Evolutionary conservation across 2,329 filamentous ascomycete genomes (phyloP).

Genomic region (Scedosporium minutisporum): DNA sequence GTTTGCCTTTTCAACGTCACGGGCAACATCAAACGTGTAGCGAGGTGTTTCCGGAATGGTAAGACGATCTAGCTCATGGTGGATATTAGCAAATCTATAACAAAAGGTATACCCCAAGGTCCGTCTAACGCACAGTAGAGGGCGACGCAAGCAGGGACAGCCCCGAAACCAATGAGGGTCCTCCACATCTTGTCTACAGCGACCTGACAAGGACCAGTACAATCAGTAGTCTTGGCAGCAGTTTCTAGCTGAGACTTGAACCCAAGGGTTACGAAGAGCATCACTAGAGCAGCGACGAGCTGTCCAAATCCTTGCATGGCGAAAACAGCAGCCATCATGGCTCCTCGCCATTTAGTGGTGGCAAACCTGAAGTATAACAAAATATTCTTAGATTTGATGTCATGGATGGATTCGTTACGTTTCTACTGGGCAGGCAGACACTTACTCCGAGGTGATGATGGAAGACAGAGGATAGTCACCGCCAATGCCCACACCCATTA

Average conservation of each 20-base stretch:
- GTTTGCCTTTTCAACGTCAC: too few relatives aligned
- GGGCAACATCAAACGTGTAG: too few relatives aligned
- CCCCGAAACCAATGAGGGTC: too few relatives aligned
- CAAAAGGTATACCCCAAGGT: too few relatives aligned
- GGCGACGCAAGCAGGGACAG: too few relatives aligned
- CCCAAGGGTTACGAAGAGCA: slow-evolving; percentile 63
- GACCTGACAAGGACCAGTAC: slow-evolving; percentile 28
- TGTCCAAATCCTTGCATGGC: slow-evolving; percentile 83
- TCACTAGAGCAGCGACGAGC: slow-evolving; percentile 63
- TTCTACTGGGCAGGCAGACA: slow-evolving; percentile 12
- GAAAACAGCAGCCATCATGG: slow-evolving; percentile 81
- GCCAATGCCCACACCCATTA: slow-evolving; percentile 46
- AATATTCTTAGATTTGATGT: too few relatives aligned
- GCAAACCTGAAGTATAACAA: slow-evolving; percentile 37
- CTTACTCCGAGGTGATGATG: slow-evolving; percentile 73
- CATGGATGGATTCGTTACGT: background rate
- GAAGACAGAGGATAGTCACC: slow-evolving; percentile 70
- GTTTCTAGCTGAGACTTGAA: slow-evolving; percentile 55
- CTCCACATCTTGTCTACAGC: too few relatives aligned
- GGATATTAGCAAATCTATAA: too few relatives aligned
- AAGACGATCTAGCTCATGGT: too few relatives aligned
- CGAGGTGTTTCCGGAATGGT: too few relatives aligned
- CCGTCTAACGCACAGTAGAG: too few relatives aligned
- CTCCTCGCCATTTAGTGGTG: slow-evolving; percentile 74
- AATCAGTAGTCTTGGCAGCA: slow-evolving; percentile 42